Conservation (phyloP, 495 filamentous ascomycete species). For the Penicillium turbatum region DNA sequence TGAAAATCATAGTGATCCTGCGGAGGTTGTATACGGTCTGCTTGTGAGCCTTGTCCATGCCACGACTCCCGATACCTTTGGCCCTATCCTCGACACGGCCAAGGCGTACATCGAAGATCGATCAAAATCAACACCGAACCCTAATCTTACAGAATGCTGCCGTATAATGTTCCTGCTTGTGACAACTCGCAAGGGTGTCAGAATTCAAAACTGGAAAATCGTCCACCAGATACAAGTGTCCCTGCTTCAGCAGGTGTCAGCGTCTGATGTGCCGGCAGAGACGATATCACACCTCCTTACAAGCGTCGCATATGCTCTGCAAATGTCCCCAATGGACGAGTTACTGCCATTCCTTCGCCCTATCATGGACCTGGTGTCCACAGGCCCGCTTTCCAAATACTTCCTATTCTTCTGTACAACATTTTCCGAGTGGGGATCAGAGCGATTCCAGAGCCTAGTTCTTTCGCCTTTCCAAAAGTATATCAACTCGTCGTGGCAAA, state of each 20-base stretch:
- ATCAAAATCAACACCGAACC: slow-evolving; percentile 28
- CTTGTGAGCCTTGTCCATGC: slow-evolving; percentile 79
- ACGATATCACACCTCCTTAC: slow-evolving; percentile 57
- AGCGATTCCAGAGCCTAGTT: slow-evolving; percentile 72
- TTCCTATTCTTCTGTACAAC: slow-evolving; percentile 84
- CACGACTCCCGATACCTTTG: slow-evolving; percentile 60
- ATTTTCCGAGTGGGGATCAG: slow-evolving; percentile 64
- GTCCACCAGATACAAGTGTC: slow-evolving; percentile 55
- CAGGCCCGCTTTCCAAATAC: slow-evolving; percentile 54
- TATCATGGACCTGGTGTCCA: slow-evolving; percentile 60
- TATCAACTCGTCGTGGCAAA: slow-evolving; percentile 65
- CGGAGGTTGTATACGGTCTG: slow-evolving; percentile 67
- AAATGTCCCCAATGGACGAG: slow-evolving; percentile 74
- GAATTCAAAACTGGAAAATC: slow-evolving; percentile 67
- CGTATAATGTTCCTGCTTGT: slow-evolving; percentile 63
- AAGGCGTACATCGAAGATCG: slow-evolving; percentile 44
- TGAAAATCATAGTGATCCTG: slow-evolving; percentile 41
- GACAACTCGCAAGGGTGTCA: slow-evolving; percentile 70
- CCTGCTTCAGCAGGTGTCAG: slow-evolving; percentile 45
- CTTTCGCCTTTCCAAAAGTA: slow-evolving; percentile 83
- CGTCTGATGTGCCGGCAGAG: slow-evolving; percentile 39
- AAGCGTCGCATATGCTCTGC: slow-evolving; percentile 60
- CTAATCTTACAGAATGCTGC: slow-evolving; percentile 49
- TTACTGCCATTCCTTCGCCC: slow-evolving; percentile 62
- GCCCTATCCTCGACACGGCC: slow-evolving; percentile 56